Base-by-base conservation (phyloP, 1,284 basidiomycete species). In the Melampsora larici-populina region DNA sequence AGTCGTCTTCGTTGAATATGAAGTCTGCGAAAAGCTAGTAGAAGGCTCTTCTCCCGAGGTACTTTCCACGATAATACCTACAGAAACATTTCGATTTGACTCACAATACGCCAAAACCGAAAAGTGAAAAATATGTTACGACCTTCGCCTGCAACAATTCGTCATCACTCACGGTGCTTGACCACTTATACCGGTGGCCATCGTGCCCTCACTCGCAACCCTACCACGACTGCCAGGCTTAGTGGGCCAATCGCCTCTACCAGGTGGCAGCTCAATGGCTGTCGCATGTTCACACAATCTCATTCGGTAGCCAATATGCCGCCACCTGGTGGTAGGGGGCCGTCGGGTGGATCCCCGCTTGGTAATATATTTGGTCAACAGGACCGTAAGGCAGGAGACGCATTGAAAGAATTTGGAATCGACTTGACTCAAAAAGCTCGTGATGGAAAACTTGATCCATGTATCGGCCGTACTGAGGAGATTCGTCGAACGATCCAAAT, bases 401-500 rank as follows among this genome's bases (percentile, higher is more conserved):
- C 81, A 2, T 79, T 83, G 33, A 79, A 81, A 43, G 81, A 82
- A 46, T 80, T 92, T 89, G 92, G 91, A 76, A 86, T 91, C 8
- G 94, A 96, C 82, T 84, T 96, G 43, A 96, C 93, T 0, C 89
- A 92, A 81, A 85, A 94, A 79, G 94, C 94, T 2, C 88, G 86
- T 80, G 86, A 91, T 68, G 93, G 93, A 48, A 93, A 94, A 83
- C 86, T 96, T 5, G 94, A 96, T 83, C 94, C 94, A 0, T 90
- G 90, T 9, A 95, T 96, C 83, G 93, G 93, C n/a, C 74, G 81
- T 55, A 81, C 81, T 76, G 63, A 82, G 89, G 95, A 97, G 85
- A 96, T 97, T 79, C 88, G 91, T 29, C 86, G 94, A 64, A 93
- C 92, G 0, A 91, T 96, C 78, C 93, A 97, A 84, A 95, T 84